phyloP scores from a whole-genome alignment of 371 early-diverging fungal genomes.

The Phascolomyces articulosus region DNA sequence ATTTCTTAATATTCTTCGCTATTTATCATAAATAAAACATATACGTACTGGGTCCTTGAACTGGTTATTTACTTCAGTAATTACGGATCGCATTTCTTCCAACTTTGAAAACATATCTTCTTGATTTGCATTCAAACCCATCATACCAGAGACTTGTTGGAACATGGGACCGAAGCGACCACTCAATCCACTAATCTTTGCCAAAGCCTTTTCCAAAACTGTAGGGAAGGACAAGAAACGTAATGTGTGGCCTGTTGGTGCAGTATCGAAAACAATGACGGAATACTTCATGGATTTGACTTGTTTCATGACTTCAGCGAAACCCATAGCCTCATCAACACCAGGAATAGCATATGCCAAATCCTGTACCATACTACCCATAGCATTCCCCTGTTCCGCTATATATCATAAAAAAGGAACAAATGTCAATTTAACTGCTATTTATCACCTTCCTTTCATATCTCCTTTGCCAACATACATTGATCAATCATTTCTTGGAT shows the following conservation, averaged over 20 bases:
- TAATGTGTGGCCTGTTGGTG: constrained; percentile 99
- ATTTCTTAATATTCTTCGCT: too few species aligned
- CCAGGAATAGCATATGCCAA: constrained; percentile 97
- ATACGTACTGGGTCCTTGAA: constrained; percentile 89
- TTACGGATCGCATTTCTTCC: constrained; percentile 91
- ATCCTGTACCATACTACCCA: constrained; percentile 92
- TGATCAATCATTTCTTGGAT: constrained; percentile 97
- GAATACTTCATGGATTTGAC: constrained; percentile 98
- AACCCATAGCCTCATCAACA: constrained; percentile 99
- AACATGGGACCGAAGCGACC: constrained; percentile 96
- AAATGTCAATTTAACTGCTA: not conserved
- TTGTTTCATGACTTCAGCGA: constrained; percentile 99
- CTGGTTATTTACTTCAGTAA: constrained; percentile 96
- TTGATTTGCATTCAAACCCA: constrained; percentile 88
- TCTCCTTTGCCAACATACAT: constrained; percentile 38
- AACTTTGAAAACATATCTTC: constrained; percentile 96
- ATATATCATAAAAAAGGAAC: constrained; percentile 22
- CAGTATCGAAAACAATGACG: constrained; percentile 98
- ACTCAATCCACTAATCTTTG: constrained; percentile 90
- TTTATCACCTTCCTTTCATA: not conserved
- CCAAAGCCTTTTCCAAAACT: constrained; percentile 95
- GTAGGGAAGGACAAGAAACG: constrained; percentile 98
- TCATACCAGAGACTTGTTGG: constrained; percentile 96
- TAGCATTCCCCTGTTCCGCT: constrained; percentile 79
- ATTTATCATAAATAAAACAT: too few species aligned